A percentile compares a stretch with the other conserved stretches of the same genome.
phyloP scores from a whole-genome alignment of 2,329 filamentous ascomycete species.

The Xylariaceae sp. region DNA sequence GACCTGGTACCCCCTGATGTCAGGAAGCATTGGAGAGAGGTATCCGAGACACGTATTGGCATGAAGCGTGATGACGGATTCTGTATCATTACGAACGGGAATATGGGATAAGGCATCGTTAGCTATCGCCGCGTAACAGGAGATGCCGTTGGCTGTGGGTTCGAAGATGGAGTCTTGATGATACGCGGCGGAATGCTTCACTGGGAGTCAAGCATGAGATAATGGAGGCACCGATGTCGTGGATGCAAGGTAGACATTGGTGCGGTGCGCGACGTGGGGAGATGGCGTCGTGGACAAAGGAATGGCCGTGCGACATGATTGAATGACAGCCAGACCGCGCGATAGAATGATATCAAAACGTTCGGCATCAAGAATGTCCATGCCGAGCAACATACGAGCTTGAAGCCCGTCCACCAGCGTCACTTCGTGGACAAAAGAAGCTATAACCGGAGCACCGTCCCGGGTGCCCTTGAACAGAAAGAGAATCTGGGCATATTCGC shows the following conservation, averaged over 20 bases:
- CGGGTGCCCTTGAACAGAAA: neutral
- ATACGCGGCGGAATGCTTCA: neutral
- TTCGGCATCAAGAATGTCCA: neutral
- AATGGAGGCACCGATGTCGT: neutral
- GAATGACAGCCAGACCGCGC: neutral
- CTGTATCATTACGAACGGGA: neutral
- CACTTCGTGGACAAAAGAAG: neutral
- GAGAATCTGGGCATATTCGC: neutral
- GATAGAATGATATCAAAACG: neutral
- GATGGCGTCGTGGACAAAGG: neutral
- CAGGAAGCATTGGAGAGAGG: neutral
- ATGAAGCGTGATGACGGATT: neutral
- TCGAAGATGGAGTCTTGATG: neutral
- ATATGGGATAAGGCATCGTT: neutral
- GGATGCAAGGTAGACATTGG: neutral
- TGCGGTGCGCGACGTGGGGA: neutral
- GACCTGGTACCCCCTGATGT: neutral
- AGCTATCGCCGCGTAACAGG: neutral
- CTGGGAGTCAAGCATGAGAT: neutral
- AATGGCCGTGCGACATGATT: neutral
- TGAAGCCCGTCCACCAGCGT: neutral
- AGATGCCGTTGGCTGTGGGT: neutral
- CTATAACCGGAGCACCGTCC: neutral
- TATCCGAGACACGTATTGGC: neutral
- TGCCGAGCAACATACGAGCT: neutral